A percentile compares a stretch with the other conserved stretches of the same genome.
phyloP scores from a whole-genome alignment of 2,329 filamentous ascomycete species.

The Aotearoamyces nothofagi region DNA sequence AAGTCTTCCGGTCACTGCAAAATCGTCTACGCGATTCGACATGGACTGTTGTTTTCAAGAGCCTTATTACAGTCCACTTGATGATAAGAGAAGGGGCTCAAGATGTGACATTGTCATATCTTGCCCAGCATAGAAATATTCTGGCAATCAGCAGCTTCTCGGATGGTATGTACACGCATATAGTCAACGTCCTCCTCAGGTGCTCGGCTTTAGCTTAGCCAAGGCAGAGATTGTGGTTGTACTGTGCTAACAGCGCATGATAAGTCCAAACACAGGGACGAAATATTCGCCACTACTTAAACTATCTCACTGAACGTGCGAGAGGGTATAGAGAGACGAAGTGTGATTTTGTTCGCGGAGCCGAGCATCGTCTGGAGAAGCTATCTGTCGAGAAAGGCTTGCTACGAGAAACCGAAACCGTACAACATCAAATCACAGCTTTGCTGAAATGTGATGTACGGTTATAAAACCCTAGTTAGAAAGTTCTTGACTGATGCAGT shows the following conservation, averaged over 20 bases:
- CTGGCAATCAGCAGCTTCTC: conserved; percentile 84
- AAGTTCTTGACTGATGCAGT: conserved; percentile 10
- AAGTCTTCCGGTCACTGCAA: conserved; percentile 87
- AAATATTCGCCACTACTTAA: conserved; percentile 84
- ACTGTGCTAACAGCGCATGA: conserved; percentile 22
- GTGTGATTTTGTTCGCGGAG: conserved; percentile 76
- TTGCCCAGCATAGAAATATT: conserved; percentile 68
- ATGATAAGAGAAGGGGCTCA: conserved; percentile 94
- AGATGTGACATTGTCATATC: conserved; percentile 73
- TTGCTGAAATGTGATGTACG: conserved; percentile 80
- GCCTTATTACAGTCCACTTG: conserved; percentile 84
- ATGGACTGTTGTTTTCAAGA: conserved; percentile 99
- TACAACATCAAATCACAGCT: conserved; percentile 76
- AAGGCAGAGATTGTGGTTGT: conserved; percentile 8
- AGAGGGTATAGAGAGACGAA: conserved; percentile 72
- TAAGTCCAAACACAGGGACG: conserved; percentile 84
- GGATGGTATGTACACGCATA: conserved; percentile 63
- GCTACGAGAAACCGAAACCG: conserved; percentile 76
- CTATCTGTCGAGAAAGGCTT: conserved; percentile 84
- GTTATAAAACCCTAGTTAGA: conserved; percentile 8
- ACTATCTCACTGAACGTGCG: conserved; percentile 72
- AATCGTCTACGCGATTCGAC: conserved; percentile 84
- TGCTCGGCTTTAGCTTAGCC: no score
- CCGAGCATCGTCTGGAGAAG: conserved; percentile 70
- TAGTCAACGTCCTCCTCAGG: no score